Evolutionary conservation across 805 yeast genomes (phyloP).

Genomic region (Metschnikowia lunata): DNA sequence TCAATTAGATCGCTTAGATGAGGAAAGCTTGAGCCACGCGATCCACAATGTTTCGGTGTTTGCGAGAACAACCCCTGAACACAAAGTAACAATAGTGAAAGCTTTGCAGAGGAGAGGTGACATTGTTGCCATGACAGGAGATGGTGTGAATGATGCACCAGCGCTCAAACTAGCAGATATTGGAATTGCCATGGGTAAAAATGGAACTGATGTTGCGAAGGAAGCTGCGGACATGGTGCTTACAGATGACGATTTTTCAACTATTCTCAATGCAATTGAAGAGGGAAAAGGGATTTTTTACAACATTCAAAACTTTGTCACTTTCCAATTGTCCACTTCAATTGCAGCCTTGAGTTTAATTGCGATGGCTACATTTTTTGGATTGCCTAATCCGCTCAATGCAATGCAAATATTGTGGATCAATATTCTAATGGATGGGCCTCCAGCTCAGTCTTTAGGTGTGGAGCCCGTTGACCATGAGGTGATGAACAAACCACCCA

Average conservation of each 20-base stretch:
- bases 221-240: conserved; percentile 98
- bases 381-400: conserved; percentile 88
- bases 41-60: conserved; percentile 82
- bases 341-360: conserved; percentile 91
- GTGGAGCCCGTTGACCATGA: conserved; percentile 96
- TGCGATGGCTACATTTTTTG: conserved; percentile 81
- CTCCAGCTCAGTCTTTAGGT: conserved; percentile 96
- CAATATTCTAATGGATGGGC: conserved; percentile 97
- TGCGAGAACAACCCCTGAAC: conserved; percentile 95
- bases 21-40: conserved; percentile 66
- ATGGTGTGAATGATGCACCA: conserved; percentile 99
- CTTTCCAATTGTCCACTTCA: conserved; percentile 93
- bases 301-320: conserved; percentile 90
- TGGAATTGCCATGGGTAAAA: conserved; percentile 89
- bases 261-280: conserved; percentile 87
- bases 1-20: conserved; percentile 67
- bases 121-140: conserved; percentile 99
- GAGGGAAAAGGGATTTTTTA: conserved; percentile 97
- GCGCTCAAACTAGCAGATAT: conserved; percentile 93
- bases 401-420: conserved; percentile 99
- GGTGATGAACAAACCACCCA: conserved; percentile 95
- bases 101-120: conserved; percentile 90
- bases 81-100: conserved; percentile 82
- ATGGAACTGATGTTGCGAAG: conserved; percentile 97
- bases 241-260: conserved; percentile 94